Evolutionary conservation across 345 rosid species (phyloP).

Genomic region (Erucastrum elatum): DNA sequence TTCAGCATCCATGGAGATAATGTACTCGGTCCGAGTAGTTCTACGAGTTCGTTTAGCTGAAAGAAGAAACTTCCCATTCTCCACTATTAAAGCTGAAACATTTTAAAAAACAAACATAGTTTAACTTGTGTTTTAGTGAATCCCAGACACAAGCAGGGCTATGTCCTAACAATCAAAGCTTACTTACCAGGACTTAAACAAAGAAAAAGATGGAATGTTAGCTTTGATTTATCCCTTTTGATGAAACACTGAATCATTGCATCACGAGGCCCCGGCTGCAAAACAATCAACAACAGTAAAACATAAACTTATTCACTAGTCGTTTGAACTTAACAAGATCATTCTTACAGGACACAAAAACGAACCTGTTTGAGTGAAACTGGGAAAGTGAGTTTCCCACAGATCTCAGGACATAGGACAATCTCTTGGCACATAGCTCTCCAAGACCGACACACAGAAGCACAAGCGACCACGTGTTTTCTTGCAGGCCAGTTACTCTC

Average conservation of each 20-base stretch:
- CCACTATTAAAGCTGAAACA: constrained; percentile 52
- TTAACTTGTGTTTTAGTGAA: not conserved
- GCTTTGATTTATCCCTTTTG: constrained; percentile 65
- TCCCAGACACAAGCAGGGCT: not conserved
- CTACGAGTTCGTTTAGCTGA: constrained; percentile 68
- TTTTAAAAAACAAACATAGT: not conserved
- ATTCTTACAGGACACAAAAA: not conserved
- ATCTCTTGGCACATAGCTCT: constrained; percentile 69
- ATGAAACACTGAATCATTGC: constrained; percentile 63
- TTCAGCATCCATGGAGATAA: constrained; percentile 70
- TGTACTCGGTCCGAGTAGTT: constrained; percentile 66
- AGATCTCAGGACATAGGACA: constrained; percentile 59
- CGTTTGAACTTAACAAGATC: not conserved
- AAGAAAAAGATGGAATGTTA: constrained; percentile 63
- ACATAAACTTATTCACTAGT: not conserved
- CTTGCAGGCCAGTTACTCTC: constrained; percentile 70
- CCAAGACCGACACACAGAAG: constrained; percentile 75
- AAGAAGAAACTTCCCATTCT: constrained; percentile 74
- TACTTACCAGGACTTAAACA: constrained; percentile 64
- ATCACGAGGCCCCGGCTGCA: constrained; percentile 65
- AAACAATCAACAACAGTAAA: not conserved
- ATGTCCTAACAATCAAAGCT: constrained; percentile 22
- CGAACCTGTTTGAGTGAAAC: constrained; percentile 63
- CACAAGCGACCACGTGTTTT: constrained; percentile 60
- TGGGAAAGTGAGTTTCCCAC: constrained; percentile 66